Evolutionary conservation across 768 basidiomycete genomes (phyloP), one percentile per base, ranked within the genome.

Genomic region (Termitomyces sp.): DNA sequence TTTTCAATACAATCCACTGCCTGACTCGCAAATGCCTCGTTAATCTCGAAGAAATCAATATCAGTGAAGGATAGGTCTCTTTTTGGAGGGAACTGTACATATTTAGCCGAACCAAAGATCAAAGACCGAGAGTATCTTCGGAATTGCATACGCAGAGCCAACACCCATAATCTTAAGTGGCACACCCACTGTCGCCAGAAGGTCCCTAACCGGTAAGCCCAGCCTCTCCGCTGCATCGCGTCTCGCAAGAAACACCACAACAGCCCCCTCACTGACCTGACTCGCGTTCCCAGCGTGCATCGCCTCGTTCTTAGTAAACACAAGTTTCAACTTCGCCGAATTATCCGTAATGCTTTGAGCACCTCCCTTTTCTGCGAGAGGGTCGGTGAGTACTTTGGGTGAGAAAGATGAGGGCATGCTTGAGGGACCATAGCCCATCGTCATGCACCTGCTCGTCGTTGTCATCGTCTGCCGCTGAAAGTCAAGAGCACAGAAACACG

Each of bases 201-300:
- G 96, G 73, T 91, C 95, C 57, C 94, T 56, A 68, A 96, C 86
- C 50, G 91, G 90, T n/a, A 96, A 83, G 31, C 91, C 88, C 56
- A 95, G 87, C 63, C 85, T 86, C 72, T 87, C 86, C 5, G 95
- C 94, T 56, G 86, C 81, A 34, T 87, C 89, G 43, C 95, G 86
- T 52, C 92, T 84, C 32, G 91, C 79, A 59, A 96, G 86, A 54
- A 96, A 77, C 54, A 96, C 92, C 0, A 94, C 94, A 15, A 93
- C 92, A 3, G 94, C 94, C 53, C 94, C 95, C 66, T 97, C 95
- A 5, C 94, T 94, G 53, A 96, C 84, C 71, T 97, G 95, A 2
- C 87, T 91, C 0, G 93, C 89, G 73, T 93, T 96, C 69, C 79
- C 89, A 47, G 91, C 93, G 69, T 93, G 91, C 5, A 92, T 94